Base-by-base conservation (phyloP, 176 grass and related monocot species). In the Musa itinerans region DNA sequence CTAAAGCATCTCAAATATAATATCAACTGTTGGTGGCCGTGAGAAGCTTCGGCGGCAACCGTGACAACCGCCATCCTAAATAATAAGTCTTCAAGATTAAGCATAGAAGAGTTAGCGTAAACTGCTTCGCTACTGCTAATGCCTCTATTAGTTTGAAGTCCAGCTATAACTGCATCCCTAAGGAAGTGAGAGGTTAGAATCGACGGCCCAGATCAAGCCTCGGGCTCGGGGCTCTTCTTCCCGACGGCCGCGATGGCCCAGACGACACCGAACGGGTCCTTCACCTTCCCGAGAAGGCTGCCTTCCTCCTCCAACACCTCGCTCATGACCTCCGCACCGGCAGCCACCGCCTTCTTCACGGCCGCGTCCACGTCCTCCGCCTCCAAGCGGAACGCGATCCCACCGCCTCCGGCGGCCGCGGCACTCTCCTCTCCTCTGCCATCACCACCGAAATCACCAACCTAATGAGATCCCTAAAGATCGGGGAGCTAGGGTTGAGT, bases 231-330 rank as follows among this genome's bases (percentile, higher is more conserved):
- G 68, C 43, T 51, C 25, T 26, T 25, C 63, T 70, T 78, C n/a
- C 68, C 63, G 3, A 68, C 58, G 57, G 79, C 75, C 19, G 50
- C 61, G 43, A 92, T 63, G 23, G 52, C 24, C 89, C 89, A 92
- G 56, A 56, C 64, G 11, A 92, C 70, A 63, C 89, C 83, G 51
- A 83, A 88, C 3, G 89, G 83, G 53, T 92, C 89, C 56, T 88
- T 81, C 50, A 92, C 22, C 52, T 65, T 83, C 2, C 63, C 82
- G 13, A 54, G 68, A 16, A 52, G 12, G 43, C 75, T 78, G 1
- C 70, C 54, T 11, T 77, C 77, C 7, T 88, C 89, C 52, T 76
- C 80, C 11, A 68, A 10, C 25, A 85, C 43, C 65, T 81, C 89
- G 7, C 74, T 78, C 56, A 70, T 52, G 52, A 92, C 62, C 34